Conservation (phyloP, 148 eudicot genomes). For the Heliamphora exappendiculata region DNA sequence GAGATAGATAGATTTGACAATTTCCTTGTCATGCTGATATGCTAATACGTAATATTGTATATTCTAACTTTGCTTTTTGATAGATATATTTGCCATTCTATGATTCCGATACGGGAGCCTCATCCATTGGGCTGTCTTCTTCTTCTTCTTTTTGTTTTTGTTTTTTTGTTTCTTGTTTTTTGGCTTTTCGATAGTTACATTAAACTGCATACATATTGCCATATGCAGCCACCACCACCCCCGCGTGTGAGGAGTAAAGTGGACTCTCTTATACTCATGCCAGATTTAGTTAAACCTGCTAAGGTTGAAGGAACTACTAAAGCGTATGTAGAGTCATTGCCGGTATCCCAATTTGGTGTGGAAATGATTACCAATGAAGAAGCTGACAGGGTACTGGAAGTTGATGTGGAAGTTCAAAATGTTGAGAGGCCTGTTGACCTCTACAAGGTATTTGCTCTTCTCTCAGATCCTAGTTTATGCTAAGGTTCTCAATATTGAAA, state of each 20-base stretch:
- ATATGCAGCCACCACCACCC: conserved; percentile 68
- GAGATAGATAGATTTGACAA: background rate
- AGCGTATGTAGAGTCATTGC: conserved; percentile 15
- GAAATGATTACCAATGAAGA: conserved; percentile 27
- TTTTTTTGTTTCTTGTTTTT: no score
- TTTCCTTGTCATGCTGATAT: background rate
- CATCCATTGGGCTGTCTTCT: no score
- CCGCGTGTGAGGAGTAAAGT: conserved; percentile 77
- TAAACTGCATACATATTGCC: conserved; percentile 4
- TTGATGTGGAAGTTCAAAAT: conserved; percentile 59
- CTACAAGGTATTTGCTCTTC: conserved; percentile 54
- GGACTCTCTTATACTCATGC: conserved; percentile 68
- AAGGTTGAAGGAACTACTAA: conserved; percentile 29
- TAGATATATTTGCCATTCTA: no score
- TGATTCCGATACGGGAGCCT: no score
- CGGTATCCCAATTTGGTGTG: conserved; percentile 16
- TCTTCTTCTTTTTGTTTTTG: no score
- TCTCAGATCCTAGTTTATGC: background rate
- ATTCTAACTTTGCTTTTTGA: background rate
- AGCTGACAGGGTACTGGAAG: conserved; percentile 30
- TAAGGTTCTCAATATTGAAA: background rate
- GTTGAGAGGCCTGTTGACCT: conserved; percentile 94
- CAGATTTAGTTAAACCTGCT: conserved; percentile 41
- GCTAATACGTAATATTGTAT: background rate
- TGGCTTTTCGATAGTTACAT: background rate